Percentiles rank a stretch among this genome's conserved stretches.
Conservation (phyloP, 176 grass and related monocot genomes). For the Oryza longistaminata region DNA sequence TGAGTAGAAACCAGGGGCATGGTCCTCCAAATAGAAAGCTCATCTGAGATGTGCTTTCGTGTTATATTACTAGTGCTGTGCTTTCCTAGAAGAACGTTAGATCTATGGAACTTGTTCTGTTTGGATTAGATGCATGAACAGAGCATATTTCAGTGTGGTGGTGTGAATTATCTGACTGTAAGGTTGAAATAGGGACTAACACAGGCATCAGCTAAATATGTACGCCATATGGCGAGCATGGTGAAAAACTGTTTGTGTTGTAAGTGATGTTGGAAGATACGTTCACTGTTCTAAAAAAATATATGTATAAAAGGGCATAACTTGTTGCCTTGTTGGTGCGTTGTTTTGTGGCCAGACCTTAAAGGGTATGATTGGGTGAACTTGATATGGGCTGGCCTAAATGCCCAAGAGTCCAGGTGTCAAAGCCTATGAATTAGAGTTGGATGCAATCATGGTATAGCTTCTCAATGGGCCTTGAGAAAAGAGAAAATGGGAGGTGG, state of each 20-base stretch:
- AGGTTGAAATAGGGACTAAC: not conserved
- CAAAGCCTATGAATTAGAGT: not conserved
- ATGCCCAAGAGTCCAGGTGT: not conserved
- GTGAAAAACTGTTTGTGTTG: not conserved
- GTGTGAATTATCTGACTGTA: not conserved
- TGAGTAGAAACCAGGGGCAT: not conserved
- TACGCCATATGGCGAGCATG: not conserved
- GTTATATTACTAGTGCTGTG: not conserved
- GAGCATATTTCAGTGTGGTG: not conserved
- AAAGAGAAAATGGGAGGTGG: not conserved
- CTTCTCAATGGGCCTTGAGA: not conserved
- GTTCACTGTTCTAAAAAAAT: not conserved
- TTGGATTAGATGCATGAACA: not conserved
- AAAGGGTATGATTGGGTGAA: constrained; percentile 7
- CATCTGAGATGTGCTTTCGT: not conserved
- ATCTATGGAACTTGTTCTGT: not conserved
- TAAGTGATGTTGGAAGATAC: not conserved
- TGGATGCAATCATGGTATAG: not conserved
- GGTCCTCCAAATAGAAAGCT: not conserved
- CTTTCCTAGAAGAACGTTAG: not conserved
- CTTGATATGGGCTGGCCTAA: constrained; percentile 12
- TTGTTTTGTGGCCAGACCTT: not conserved
- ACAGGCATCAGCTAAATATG: not conserved
- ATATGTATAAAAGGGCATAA: not conserved
- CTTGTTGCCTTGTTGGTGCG: not conserved